These are phyloP conservation scores for Prunus mira DNA, from an alignment of 306 rosid genomes.

Conservation along the genomic window DNA sequence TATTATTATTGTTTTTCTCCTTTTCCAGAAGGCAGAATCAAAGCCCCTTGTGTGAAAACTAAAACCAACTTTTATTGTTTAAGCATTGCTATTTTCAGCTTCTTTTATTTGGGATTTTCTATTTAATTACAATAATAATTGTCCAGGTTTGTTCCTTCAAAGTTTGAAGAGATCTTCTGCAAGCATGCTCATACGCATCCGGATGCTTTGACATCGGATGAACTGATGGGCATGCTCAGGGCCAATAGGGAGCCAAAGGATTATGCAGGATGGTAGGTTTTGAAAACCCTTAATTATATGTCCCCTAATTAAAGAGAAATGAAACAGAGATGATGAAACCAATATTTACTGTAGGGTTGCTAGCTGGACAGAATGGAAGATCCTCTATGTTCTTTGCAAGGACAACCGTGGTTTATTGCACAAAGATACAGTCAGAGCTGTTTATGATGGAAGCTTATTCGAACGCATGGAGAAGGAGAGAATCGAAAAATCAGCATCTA, in stretches of 20 bases:
- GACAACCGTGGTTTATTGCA: conserved; percentile 64
- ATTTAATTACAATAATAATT: neutral
- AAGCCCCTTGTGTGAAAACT: too few relatives aligned
- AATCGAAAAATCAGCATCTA: conserved; percentile 7
- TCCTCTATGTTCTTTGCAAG: conserved; percentile 62
- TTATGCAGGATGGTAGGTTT: conserved; percentile 54
- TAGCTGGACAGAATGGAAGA: conserved; percentile 57
- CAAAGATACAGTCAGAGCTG: conserved; percentile 55
- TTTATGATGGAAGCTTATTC: conserved; percentile 83
- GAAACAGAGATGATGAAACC: neutral
- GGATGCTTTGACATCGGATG: conserved; percentile 62
- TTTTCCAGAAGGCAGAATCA: too few relatives aligned
- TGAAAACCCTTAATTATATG: too few relatives aligned
- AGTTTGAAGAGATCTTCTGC: conserved; percentile 67
- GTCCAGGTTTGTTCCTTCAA: conserved; percentile 57
- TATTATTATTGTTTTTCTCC: too few relatives aligned
- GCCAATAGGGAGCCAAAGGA: conserved; percentile 59
- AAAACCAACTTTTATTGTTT: neutral
- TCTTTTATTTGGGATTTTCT: neutral
- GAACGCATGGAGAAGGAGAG: conserved; percentile 48
- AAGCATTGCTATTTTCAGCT: neutral
- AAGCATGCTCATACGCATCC: conserved; percentile 53
- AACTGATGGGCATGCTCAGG: conserved; percentile 45
- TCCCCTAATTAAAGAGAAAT: too few relatives aligned
- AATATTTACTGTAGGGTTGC: conserved; percentile 39